Conservation (phyloP, 345 rosid genomes). For the Populus pruinosa region DNA sequence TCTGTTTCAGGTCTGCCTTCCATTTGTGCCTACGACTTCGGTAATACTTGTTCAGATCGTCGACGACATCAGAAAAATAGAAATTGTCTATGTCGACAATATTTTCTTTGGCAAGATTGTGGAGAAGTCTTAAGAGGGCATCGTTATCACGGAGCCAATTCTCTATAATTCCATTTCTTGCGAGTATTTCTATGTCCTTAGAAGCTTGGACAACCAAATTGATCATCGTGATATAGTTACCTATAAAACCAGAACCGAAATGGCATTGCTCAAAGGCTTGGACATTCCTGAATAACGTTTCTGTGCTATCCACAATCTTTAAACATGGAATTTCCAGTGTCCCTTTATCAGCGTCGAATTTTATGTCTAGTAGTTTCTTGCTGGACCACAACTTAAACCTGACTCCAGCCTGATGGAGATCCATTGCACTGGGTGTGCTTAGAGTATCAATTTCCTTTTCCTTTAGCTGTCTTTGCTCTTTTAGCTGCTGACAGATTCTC, state of each 20-base stretch:
- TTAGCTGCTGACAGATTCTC: not conserved
- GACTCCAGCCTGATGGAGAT: conserved; percentile 15
- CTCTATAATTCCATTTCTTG: conserved; percentile 3
- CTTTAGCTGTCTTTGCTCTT: not conserved
- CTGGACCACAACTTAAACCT: not conserved
- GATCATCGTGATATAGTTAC: not conserved
- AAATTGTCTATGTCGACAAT: not conserved
- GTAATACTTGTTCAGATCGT: not conserved
- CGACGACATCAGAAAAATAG: not conserved
- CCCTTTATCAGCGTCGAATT: conserved; percentile 11
- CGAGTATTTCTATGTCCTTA: conserved; percentile 7
- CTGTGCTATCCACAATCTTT: not conserved
- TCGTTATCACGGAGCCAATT: not conserved
- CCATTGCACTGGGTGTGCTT: too few relatives aligned
- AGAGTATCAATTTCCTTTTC: not conserved
- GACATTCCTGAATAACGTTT: conserved; percentile 8
- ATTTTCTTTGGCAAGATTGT: not conserved
- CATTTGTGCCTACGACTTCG: conserved; percentile 3
- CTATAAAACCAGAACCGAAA: not conserved
- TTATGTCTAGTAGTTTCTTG: not conserved
- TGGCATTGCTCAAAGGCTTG: conserved; percentile 18
- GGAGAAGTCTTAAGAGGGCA: not conserved
- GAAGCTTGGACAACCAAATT: not conserved
- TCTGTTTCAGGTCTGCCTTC: conserved; percentile 12
- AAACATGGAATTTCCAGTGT: conserved; percentile 9